Percentiles rank a stretch among this genome's conserved stretches.
These are phyloP conservation scores for Candida dendrica DNA, from an alignment of 805 yeast genomes.

Conservation along the genomic window DNA sequence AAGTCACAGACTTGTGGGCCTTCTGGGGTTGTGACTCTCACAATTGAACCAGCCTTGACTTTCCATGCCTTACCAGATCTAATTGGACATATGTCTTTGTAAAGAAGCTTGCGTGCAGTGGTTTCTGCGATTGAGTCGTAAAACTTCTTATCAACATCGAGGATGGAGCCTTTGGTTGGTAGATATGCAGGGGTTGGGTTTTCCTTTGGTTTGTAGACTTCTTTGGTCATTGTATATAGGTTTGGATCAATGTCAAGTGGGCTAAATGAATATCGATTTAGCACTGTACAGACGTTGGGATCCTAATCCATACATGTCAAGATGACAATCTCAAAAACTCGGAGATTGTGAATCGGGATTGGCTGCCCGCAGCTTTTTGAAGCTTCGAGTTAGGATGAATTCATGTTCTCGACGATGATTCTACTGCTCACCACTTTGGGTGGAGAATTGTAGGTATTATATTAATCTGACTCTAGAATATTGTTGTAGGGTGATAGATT, in stretches of 20 bases:
- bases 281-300: too few relatives aligned
- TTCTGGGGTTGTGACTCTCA: constrained; percentile 55
- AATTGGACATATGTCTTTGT: constrained; percentile 39
- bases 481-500: too few relatives aligned
- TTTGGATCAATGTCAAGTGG: too few relatives aligned
- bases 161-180: constrained; percentile 46
- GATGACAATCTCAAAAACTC: too few relatives aligned
- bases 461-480: too few relatives aligned
- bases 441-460: too few relatives aligned
- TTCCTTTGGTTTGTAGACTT: constrained; percentile 16
- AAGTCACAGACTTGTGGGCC: constrained; percentile 70
- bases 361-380: too few relatives aligned
- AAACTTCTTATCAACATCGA: constrained; percentile 42
- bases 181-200: constrained; percentile 49
- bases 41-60: constrained; percentile 53
- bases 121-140: constrained; percentile 39
- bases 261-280: neutral
- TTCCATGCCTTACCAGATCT: constrained; percentile 57
- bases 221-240: constrained; percentile 6
- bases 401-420: too few relatives aligned
- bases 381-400: too few relatives aligned
- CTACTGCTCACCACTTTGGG: too few relatives aligned
- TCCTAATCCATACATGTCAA: too few relatives aligned
- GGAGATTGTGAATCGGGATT: too few relatives aligned
- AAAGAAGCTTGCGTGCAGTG: constrained; percentile 31